A percentile compares a stretch with the other conserved stretches of the same genome.
Evolutionary conservation across 1,139 yeast genomes (phyloP).

Genomic region (Arxiozyma slooffiae): DNA sequence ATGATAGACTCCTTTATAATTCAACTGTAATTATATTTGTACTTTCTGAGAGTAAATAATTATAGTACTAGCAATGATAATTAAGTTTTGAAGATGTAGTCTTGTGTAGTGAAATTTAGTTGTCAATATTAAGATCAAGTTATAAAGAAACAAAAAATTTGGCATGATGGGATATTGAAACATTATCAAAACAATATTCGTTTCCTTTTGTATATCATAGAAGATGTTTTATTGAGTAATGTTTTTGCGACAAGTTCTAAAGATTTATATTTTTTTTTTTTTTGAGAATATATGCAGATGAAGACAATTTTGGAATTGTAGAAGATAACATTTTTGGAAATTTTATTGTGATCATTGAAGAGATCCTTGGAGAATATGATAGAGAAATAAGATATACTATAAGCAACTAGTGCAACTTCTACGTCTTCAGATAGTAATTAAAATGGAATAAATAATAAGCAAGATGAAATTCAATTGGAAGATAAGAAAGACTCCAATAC

Average conservation of each 20-base stretch:
- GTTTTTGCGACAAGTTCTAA: constrained; percentile 19
- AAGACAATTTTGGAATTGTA: constrained; percentile 16
- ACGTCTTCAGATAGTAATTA: neutral
- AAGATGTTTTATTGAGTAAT: constrained; percentile 18
- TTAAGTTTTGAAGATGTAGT: constrained; percentile 9
- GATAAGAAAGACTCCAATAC: neutral
- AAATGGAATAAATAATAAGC: neutral
- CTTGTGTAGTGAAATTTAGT: constrained; percentile 20
- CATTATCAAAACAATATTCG: constrained; percentile 17
- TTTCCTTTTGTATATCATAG: constrained; percentile 21
- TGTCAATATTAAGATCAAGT: constrained; percentile 29
- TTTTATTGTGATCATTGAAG: constrained; percentile 20
- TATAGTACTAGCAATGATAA: neutral
- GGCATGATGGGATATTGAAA: constrained; percentile 30
- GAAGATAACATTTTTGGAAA: constrained; percentile 26
- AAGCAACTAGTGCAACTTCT: neutral
- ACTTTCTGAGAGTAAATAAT: too few relatives aligned
- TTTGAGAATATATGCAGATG: constrained; percentile 16
- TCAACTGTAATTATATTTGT: neutral
- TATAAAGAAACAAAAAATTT: constrained; percentile 27
- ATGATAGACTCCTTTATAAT: neutral
- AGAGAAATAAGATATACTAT: constrained; percentile 13
- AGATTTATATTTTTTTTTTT: too few relatives aligned
- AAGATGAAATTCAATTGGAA: neutral
- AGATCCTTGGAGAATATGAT: constrained; percentile 15